Evolutionary conservation across 2,329 filamentous ascomycete genomes (phyloP).

Genomic region (Arthrocladium fulminans): DNA sequence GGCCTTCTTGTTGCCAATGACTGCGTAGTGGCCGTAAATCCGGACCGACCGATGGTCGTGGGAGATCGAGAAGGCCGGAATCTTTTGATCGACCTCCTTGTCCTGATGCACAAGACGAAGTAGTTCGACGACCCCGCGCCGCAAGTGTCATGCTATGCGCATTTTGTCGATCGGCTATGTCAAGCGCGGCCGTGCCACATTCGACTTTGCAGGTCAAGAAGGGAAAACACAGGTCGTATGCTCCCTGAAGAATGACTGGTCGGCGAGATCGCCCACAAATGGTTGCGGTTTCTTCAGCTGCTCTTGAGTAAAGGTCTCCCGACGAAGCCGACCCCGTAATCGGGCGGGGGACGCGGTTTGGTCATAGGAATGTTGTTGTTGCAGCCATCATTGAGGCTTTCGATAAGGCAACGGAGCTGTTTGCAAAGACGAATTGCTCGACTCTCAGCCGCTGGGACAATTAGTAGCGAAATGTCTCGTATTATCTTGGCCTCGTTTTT

Average conservation of each 20-base stretch:
- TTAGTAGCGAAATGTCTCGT: slow-evolving; percentile 28
- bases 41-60: slow-evolving; percentile 27
- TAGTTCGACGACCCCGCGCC: slow-evolving; percentile 27
- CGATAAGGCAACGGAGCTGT: slow-evolving; percentile 25
- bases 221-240: slow-evolving; percentile 42
- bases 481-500: slow-evolving; percentile 31
- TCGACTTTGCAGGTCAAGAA: slow-evolving; percentile 45
- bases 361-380: slow-evolving; percentile 25
- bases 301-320: slow-evolving; percentile 34
- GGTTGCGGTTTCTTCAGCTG: slow-evolving; percentile 36
- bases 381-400: slow-evolving; percentile 30
- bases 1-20: slow-evolving; percentile 27
- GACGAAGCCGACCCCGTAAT: slow-evolving; percentile 29
- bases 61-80: slow-evolving; percentile 39
- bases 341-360: slow-evolving; percentile 27
- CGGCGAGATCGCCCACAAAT: slow-evolving; percentile 30
- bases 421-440: slow-evolving; percentile 23
- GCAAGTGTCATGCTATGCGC: slow-evolving; percentile 27
- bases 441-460: slow-evolving; percentile 31
- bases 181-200: slow-evolving; percentile 30
- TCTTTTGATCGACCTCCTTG: slow-evolving; percentile 33
- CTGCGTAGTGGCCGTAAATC: slow-evolving; percentile 37
- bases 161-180: slow-evolving; percentile 26
- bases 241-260: slow-evolving; percentile 37
- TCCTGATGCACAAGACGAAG: slow-evolving; percentile 23